A percentile compares a stretch with the other conserved stretches of the same genome.
phyloP scores from a whole-genome alignment of 306 rosid genomes.

The Castanea crenata region DNA sequence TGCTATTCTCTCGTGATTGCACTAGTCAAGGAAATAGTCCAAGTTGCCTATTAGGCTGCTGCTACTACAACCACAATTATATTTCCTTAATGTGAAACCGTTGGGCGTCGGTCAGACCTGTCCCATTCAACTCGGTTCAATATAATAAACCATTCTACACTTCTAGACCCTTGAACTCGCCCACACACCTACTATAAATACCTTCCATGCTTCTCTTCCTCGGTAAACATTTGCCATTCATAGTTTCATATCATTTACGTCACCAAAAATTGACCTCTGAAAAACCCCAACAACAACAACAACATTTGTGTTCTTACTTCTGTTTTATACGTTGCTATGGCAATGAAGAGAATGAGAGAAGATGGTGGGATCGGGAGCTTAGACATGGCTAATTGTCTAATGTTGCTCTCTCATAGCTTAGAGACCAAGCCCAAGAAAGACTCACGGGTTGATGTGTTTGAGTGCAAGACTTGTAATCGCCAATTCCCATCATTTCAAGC shows the following conservation, averaged over 20 bases:
- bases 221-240: no score
- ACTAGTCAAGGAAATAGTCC: no score
- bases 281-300: no score
- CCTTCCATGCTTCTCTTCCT: neutral
- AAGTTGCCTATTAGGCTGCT: no score
- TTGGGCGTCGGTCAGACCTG: no score
- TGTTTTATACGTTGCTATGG: neutral
- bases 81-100: no score
- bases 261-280: neutral
- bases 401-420: conserved; percentile 36
- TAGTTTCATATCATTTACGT: neutral
- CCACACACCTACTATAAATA: neutral
- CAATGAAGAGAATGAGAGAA: conserved; percentile 50
- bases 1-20: no score
- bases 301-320: no score
- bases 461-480: conserved; percentile 79
- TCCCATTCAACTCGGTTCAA: no score
- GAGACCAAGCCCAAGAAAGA: neutral
- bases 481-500: conserved; percentile 80
- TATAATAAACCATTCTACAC: no score
- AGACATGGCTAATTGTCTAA: conserved; percentile 30
- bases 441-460: conserved; percentile 24
- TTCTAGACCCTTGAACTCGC: no score
- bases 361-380: conserved; percentile 11
- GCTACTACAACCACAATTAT: neutral